Base-by-base conservation (phyloP, 768 basidiomycete species). In the Trametes gibbosa region DNA sequence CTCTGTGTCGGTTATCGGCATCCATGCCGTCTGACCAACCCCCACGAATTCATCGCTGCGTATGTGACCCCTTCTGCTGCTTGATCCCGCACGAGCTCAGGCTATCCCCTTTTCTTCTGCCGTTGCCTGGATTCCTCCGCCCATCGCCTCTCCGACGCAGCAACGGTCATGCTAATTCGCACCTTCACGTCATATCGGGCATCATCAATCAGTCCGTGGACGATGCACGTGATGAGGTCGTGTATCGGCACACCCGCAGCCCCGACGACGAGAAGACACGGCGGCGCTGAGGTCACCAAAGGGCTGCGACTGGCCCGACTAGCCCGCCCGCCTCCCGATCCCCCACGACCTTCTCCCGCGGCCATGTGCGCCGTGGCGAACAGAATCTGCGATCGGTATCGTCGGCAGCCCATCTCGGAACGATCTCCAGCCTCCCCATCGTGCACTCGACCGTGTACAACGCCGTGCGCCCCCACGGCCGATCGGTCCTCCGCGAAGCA, bases 271-370 rank as follows among this genome's bases (percentile, higher is more conserved):
- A 35, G 37, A 56, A 56, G 27, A 9, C 43, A 47, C 49, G 25
- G 40, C 17, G 39, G 29, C 21, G 47, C 19, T 32, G n/a, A 24
- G n/a, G 47, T 10, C 47, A 23, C n/a, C 17, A 10, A 41, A 17
- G 9, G 29, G 16, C 24, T 19, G 27, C 17, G 39, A 37, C 19
- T n/a, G 5, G 16, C 39, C 25, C 24, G 54, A 34, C 42, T 40
- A 35, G 49, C 23, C 49, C 29, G 43, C 21, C 21, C 43, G 7
- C 40, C 50, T 25, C 50, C 23, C 53, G 50, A 56, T 41, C 42
- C 49, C 37, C 40, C 51, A 21, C 42, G 37, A 43, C 53, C 59
- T 61, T 61, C 59, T 61, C 54, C 59, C 53, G 59, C 59, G 59
- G 56, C 42, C 49, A 24, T 55, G 32, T 10, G 51, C 53, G 2